Percentiles rank a stretch among this genome's conserved stretches.
These are phyloP conservation scores for Cystobasidium tubakii DNA, from an alignment of 768 basidiomycete genomes.

Conservation along the genomic window DNA sequence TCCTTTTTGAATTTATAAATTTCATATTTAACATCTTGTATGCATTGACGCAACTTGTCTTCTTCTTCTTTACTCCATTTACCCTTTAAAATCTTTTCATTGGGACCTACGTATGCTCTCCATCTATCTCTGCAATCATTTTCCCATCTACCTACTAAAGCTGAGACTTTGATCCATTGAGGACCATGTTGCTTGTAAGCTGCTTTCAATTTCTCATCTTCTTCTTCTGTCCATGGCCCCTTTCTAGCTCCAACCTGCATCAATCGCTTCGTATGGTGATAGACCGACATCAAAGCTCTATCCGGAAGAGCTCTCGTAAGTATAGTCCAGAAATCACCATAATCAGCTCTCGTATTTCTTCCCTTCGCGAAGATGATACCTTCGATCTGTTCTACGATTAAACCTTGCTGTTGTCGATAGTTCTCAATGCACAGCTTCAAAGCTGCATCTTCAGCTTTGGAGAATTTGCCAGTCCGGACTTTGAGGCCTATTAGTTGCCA, in stretches of 20 bases:
- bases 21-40: neutral
- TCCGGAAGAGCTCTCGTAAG: conserved; percentile 34
- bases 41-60: neutral
- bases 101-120: neutral
- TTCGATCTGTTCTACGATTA: conserved; percentile 32
- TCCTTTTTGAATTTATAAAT: neutral
- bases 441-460: conserved; percentile 36
- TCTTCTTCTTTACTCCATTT: conserved; percentile 26
- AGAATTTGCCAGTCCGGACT: conserved; percentile 39
- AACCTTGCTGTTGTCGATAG: conserved; percentile 5
- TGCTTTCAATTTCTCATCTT: conserved; percentile 31
- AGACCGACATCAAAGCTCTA: conserved; percentile 37
- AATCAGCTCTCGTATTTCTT: neutral
- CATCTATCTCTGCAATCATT: conserved; percentile 31
- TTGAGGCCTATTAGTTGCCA: conserved; percentile 35
- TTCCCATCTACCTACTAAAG: conserved; percentile 18
- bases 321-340: conserved; percentile 33
- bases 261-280: conserved; percentile 39
- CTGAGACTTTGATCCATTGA: neutral
- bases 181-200: conserved; percentile 21
- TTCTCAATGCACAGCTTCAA: conserved; percentile 31
- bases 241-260: conserved; percentile 16
- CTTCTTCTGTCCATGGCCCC: conserved; percentile 32
- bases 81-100: neutral
- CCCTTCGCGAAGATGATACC: conserved; percentile 22